phyloP scores from a whole-genome alignment of 306 rosid species.

The Quillaja saponaria region DNA sequence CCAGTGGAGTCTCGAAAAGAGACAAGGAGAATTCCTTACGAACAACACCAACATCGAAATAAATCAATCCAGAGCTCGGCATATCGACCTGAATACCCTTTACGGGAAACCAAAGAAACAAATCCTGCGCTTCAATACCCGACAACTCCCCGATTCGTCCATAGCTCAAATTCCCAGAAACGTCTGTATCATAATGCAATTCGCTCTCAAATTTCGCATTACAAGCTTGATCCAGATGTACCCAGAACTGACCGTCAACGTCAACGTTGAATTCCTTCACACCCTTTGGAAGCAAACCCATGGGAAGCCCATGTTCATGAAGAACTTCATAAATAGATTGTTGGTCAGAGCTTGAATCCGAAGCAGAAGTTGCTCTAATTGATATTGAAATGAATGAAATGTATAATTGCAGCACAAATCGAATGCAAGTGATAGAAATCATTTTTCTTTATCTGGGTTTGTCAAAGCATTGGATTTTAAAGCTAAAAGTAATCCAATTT shows the following conservation, averaged over 20 bases:
- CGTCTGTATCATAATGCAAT: conserved; percentile 77
- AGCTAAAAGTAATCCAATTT: neutral
- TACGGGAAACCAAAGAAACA: conserved; percentile 84
- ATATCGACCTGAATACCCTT: conserved; percentile 77
- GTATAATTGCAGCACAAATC: neutral
- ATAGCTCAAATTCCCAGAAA: conserved; percentile 60
- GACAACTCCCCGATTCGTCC: conserved; percentile 60
- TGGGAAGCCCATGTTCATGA: conserved; percentile 65
- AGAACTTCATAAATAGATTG: conserved; percentile 65
- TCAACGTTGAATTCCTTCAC: conserved; percentile 53
- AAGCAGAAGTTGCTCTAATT: neutral
- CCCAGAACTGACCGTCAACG: conserved; percentile 53
- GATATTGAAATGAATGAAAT: conserved; percentile 7
- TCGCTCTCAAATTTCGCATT: conserved; percentile 83
- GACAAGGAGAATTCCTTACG: conserved; percentile 68
- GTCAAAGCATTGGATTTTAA: conserved; percentile 20
- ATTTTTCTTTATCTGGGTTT: conserved; percentile 13
- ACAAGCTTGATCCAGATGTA: conserved; percentile 73
- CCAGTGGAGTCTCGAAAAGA: conserved; percentile 79
- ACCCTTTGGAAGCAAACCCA: conserved; percentile 75
- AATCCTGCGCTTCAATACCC: conserved; percentile 77
- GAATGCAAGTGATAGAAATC: conserved; percentile 17
- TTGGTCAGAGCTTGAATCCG: conserved; percentile 10
- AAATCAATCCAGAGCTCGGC: conserved; percentile 77
- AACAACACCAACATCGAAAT: conserved; percentile 80